Conservation (phyloP, 1,284 basidiomycete genomes). For the Mycena sp. region DNA sequence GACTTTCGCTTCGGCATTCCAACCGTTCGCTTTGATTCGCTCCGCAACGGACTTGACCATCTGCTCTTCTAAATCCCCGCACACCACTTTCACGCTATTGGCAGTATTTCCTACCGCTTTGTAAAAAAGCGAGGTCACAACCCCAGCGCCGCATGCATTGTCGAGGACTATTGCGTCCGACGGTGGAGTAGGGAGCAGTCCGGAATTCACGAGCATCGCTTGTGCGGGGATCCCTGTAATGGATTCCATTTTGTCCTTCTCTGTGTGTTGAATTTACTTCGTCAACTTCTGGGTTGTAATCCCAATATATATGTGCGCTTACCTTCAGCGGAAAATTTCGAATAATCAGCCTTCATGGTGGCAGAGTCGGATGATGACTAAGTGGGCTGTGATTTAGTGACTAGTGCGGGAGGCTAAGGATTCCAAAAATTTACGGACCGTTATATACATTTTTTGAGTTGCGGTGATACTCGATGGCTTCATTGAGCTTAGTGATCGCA, state of each 20-base stretch:
- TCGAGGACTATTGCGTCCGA: conserved; percentile 5
- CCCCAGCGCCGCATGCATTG: conserved; percentile 15
- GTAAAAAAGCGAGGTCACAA: not conserved
- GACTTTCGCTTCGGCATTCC: conserved; percentile 10
- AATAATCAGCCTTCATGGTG: too few relatives aligned
- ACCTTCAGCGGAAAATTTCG: too few relatives aligned
- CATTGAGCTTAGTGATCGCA: too few relatives aligned
- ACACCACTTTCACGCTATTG: conserved; percentile 1
- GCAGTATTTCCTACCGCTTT: not conserved
- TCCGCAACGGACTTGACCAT: conserved; percentile 4
- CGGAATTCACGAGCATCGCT: conserved; percentile 9
- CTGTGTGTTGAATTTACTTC: too few relatives aligned
- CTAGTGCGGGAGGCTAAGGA: too few relatives aligned
- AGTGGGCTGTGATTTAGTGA: too few relatives aligned
- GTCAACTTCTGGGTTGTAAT: too few relatives aligned
- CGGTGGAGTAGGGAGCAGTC: conserved; percentile 12
- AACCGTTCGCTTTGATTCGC: conserved; percentile 4
- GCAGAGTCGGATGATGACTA: too few relatives aligned
- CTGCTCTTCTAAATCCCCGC: not conserved
- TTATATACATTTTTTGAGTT: too few relatives aligned
- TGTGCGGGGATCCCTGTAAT: conserved; percentile 1
- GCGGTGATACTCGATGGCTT: too few relatives aligned
- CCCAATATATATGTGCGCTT: too few relatives aligned
- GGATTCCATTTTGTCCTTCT: conserved; percentile 23
- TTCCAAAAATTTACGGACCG: too few relatives aligned